Base-by-base conservation (phyloP, 805 yeast genomes). In the Cyberlindnera xishuangbannaensis region DNA sequence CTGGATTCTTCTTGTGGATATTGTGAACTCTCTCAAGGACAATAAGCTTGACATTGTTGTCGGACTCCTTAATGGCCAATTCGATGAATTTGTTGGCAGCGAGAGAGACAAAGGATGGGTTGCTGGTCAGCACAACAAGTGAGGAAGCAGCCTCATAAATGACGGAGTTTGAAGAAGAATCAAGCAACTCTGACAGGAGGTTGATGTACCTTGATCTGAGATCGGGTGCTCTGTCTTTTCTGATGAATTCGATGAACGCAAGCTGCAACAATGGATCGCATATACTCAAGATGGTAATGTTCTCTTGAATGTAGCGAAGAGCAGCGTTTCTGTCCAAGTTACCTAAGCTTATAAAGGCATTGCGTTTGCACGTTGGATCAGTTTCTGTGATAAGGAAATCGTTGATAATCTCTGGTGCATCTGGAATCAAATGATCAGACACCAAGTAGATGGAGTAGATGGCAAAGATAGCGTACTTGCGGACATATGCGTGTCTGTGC, bases 401-500 rank as follows among this genome's bases (percentile, higher is more conserved):
- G 44, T 69, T 66, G 45, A 90, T 69, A 42, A 90, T 71, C 46
- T 84, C 95, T 33, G 87, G 81, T n/a, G 97, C 95, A 63, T 94
- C 98, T 6, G 98, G 98, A 28, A 85, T 72, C 55, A 92, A 72
- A 61, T 83, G 90, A 25, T 83, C 87, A 21, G 95, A 78, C 33
- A 82, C 88, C 55, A 78, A 70, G 59, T 73, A 83, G 48, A 92
- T 84, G 16, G 95, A 78, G 50, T 72, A 75, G 39, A 92, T 76
- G 26, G 97, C 95, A 61, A 90, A 81, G 15, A 86, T 88, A 6
- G 98, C 98, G 56, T 92, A 90, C 60, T 92, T 92, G 57, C 99
- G 80, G 43, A 92, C 98, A 54, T 94, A 92, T 8, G 97, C 95
- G 61, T 92, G 97, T 48, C 98, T 82, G 62, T 92, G 96, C 47